These are phyloP conservation scores for Sorghum bicolor DNA, from an alignment of 176 grass and related monocot species.

Conservation along the genomic window DNA sequence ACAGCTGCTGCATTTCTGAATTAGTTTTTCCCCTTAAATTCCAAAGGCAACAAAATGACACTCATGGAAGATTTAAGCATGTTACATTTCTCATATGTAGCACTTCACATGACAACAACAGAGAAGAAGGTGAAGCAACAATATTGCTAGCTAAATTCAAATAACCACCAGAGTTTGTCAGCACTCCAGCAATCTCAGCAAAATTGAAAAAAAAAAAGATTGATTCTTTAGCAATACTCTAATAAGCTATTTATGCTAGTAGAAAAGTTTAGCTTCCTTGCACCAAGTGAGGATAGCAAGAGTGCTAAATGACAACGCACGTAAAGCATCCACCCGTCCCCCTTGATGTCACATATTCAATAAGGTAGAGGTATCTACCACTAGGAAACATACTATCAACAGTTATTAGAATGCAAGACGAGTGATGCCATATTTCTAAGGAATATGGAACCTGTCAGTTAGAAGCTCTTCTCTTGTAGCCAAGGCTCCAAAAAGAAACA, in stretches of 20 bases:
- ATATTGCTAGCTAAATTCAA: not conserved
- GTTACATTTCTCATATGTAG: not conserved
- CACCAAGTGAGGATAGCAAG: not conserved
- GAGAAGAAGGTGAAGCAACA: not conserved
- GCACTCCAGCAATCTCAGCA: not conserved
- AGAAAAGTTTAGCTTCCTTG: not conserved
- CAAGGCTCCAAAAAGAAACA: constrained; percentile 80
- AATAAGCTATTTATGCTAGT: too few relatives aligned
- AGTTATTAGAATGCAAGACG: not conserved
- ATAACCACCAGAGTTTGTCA: not conserved
- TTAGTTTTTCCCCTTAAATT: not conserved
- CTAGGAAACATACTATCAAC: not conserved
- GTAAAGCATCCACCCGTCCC: not conserved
- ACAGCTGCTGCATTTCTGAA: not conserved
- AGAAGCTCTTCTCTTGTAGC: constrained; percentile 92
- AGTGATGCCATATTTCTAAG: not conserved
- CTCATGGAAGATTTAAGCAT: not conserved
- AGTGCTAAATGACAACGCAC: not conserved
- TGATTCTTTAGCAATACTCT: too few relatives aligned
- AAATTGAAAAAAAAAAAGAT: not conserved
- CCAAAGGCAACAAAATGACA: not conserved
- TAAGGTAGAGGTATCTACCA: not conserved
- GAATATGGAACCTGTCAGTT: constrained; percentile 67
- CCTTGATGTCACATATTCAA: not conserved
- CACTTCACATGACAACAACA: not conserved